Evolutionary conservation across 2,329 filamentous ascomycete species (phyloP), one percentile per base, ranked within the genome.

Genomic region (Beauveria scarabaeidicola): DNA sequence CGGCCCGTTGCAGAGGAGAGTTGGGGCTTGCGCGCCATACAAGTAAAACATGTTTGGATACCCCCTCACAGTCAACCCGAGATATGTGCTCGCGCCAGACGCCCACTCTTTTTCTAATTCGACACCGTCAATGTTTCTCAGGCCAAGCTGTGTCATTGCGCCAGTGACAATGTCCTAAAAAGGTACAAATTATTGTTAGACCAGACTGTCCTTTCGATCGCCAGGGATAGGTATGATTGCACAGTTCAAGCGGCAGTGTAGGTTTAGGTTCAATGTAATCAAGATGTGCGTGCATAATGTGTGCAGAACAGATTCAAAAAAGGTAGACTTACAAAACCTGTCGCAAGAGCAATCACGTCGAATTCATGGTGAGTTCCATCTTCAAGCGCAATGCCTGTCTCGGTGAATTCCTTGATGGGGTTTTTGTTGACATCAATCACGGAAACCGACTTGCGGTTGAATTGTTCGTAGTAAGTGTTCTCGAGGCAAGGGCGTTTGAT

Each of bases 401-500:
- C 65, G 0, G 70, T 74, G 27, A 80, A 72, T 9, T 69, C 64
- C 5, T 66, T 66, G 59, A 83, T 79, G 0, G 75, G 71, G 3
- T 73, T 75, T 9, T 71, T 65, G 11, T 74, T 77, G 17, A 80
- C 63, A 50, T 77, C 70, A 1, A 82, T 77, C 1, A 54, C 15
- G 4, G 44, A n/a, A 36, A 54, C 52, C 9, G 52, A 54, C 5
- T 46, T 40, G 5, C 25, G 13, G 36, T 78, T 75, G 0, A 70
- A 67, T 19, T 71, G 71, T 61, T 83, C 80, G 63, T 77, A 83
- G 64, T 79, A 82, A 44, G 71, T 68, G 38, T 76, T 69, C 62
- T 83, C 80, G 0, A 81, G 70, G 0, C 69, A 74, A 3, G 71
- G 72, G 0, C 78, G 72, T 64, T 79, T 82, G 7, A 72, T 73